phyloP scores from a whole-genome alignment of 2,329 filamentous ascomycete genomes.

The Pseudogymnoascus sp. region DNA sequence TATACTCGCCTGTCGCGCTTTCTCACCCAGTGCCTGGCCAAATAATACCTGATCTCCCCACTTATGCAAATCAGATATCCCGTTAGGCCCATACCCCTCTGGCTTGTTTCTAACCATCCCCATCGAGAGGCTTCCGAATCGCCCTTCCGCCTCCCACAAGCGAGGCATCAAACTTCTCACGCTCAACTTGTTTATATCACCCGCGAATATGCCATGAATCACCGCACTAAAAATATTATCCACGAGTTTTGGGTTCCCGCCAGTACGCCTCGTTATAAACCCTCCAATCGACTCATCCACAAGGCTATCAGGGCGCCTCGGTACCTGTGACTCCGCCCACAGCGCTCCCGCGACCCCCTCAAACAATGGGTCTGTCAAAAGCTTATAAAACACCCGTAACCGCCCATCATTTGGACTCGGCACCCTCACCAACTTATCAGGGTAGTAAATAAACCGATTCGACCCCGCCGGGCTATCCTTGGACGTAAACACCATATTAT shows the following conservation, averaged over 20 bases:
- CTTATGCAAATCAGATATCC: background rate
- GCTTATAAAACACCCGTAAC: slow-evolving; percentile 24
- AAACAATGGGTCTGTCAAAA: slow-evolving; percentile 51
- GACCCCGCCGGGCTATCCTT: slow-evolving; percentile 43
- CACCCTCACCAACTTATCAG: slow-evolving; percentile 66
- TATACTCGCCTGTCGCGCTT: slow-evolving; percentile 28
- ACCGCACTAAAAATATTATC: slow-evolving; percentile 70
- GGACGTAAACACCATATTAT: slow-evolving; percentile 48
- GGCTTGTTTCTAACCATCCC: background rate
- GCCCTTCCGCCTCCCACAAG: slow-evolving; percentile 22
- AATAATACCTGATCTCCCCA: background rate
- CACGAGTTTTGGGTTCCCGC: slow-evolving; percentile 46
- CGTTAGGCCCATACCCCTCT: background rate
- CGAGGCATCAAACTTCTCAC: slow-evolving; percentile 47
- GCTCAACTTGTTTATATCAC: slow-evolving; percentile 76
- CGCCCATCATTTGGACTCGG: slow-evolving; percentile 38
- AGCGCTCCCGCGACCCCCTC: slow-evolving; percentile 31
- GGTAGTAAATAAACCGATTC: slow-evolving; percentile 82
- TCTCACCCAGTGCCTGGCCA: background rate
- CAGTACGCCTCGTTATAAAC: slow-evolving; percentile 49
- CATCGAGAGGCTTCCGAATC: slow-evolving; percentile 28
- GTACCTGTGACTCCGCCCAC: slow-evolving; percentile 26
- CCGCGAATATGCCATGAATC: slow-evolving; percentile 86
- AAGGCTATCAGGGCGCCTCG: slow-evolving; percentile 29
- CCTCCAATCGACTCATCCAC: slow-evolving; percentile 65